Conservation (phyloP, 2,329 filamentous ascomycete genomes). For the Westerdykella sp. region DNA sequence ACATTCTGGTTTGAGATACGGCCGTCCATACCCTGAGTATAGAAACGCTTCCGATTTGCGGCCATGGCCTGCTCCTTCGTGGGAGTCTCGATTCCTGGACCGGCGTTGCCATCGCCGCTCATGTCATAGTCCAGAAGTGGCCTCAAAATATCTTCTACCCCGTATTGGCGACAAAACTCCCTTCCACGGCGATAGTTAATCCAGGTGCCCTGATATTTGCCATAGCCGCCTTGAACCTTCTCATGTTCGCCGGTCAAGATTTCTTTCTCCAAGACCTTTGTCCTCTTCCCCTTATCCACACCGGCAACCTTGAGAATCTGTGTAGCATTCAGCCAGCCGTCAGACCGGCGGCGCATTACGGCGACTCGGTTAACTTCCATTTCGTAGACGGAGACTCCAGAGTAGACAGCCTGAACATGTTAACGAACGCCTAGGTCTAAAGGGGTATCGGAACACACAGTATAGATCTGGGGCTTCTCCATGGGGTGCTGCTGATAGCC, state of each 20-base stretch:
- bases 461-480: conserved; percentile 48
- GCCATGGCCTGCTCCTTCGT: conserved; percentile 99
- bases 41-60: conserved; percentile 80
- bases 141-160: conserved; percentile 68
- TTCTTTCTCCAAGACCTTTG: conserved; percentile 96
- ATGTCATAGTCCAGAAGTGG: conserved; percentile 77
- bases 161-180: conserved; percentile 77
- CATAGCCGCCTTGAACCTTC: conserved; percentile 96
- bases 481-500: conserved; percentile 33
- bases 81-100: conserved; percentile 79
- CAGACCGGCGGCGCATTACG: conserved; percentile 90
- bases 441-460: conserved; percentile 44
- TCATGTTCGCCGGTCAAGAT: conserved; percentile 95
- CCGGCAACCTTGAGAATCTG: conserved; percentile 97
- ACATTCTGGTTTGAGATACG: conserved; percentile 56
- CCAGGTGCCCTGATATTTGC: conserved; percentile 99
- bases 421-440: conserved; percentile 5
- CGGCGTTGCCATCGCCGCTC: conserved; percentile 63
- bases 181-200: conserved; percentile 88
- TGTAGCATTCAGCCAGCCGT: conserved; percentile 96
- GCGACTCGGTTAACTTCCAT: conserved; percentile 93
- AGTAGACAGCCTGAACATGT: conserved; percentile 67
- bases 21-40: conserved; percentile 67
- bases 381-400: conserved; percentile 93
- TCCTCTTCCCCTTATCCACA: conserved; percentile 95